Evolutionary conservation across 176 grass and related monocot genomes (phyloP), one percentile per base, ranked within the genome.

Genomic region (Puya raimondii): DNA sequence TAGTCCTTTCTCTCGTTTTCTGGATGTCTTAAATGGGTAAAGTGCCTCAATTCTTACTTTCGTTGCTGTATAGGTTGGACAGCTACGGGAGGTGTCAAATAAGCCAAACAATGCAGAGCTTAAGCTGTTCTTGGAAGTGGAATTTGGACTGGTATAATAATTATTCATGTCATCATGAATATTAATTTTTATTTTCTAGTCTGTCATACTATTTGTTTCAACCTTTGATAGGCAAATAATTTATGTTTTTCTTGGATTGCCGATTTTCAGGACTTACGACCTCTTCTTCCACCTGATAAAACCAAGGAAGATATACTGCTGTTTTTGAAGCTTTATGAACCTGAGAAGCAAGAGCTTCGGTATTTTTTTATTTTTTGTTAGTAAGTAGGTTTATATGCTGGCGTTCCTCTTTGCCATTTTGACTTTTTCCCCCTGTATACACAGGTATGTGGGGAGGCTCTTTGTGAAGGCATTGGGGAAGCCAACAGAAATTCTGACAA

Each of bases 51-150:
- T 66, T 49, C 29, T 57, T 11, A 15, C 21, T 75, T 78, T 64
- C 2, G 27, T 48, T 18, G 18, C 57, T 85, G 23, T 69, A 72
- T 72, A 96, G 93, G 89, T 97, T 78, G 89, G 93, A 48, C 81
- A 89, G 49, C 80, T 97, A 53, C 83, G 93, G 74, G 89, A 92
- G 79, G 82, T 92, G 78, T 97, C 93, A 73, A 92, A 97, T 78
- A 97, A 97, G 80, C 79, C 81, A 48, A 86, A 92, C 27, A 97
- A 92, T 81, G 86, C 84, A 66, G 89, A 97, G 76, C 66, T 92
- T 58, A 97, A 97, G 77, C 74, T 97, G 53, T 90, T 92, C 75
- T 79, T 92, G 70, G 86, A 92, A 92, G 79, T 92, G 66, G 84
- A 92, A 68, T 56, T 85, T 79, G 93, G 89, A 63, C 49, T 74